phyloP scores from a whole-genome alignment of 192 early-diverging fungal genomes.

The Backusella australiensis region DNA sequence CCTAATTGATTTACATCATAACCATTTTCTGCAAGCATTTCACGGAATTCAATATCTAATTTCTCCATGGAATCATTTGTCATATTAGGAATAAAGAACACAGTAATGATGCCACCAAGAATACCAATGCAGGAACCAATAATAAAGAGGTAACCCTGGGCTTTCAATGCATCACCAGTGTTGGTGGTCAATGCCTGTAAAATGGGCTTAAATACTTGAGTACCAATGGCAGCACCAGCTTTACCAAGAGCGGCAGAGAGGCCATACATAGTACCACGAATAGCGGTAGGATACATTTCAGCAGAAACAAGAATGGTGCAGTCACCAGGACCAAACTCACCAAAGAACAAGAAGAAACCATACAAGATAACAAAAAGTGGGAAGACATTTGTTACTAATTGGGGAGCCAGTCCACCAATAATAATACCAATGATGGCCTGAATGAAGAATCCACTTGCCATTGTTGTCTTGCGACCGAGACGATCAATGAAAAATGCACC shows the following conservation, averaged over 20 bases:
- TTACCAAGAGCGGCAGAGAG: conserved; percentile 48
- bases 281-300: conserved; percentile 53
- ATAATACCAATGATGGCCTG: conserved; percentile 45
- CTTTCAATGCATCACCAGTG: conserved; percentile 30
- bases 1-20: conserved; percentile 34
- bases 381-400: conserved; percentile 34
- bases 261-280: conserved; percentile 50
- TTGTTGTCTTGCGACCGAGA: conserved; percentile 49
- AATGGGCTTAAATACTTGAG: conserved; percentile 42
- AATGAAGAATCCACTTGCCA: conserved; percentile 50
- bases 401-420: conserved; percentile 40
- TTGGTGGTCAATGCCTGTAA: conserved; percentile 26
- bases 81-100: conserved; percentile 49
- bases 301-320: conserved; percentile 46
- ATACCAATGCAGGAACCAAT: conserved; percentile 45
- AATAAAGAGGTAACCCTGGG: conserved; percentile 45
- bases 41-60: conserved; percentile 46
- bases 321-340: conserved; percentile 56
- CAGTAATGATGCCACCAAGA: conserved; percentile 44
- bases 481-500: conserved; percentile 42
- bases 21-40: conserved; percentile 46
- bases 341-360: conserved; percentile 52
- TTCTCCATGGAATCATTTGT: conserved; percentile 41
- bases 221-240: conserved; percentile 45
- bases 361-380: conserved; percentile 55